phyloP scores from a whole-genome alignment of 2,329 filamentous ascomycete species.

The Xylaria digitata region DNA sequence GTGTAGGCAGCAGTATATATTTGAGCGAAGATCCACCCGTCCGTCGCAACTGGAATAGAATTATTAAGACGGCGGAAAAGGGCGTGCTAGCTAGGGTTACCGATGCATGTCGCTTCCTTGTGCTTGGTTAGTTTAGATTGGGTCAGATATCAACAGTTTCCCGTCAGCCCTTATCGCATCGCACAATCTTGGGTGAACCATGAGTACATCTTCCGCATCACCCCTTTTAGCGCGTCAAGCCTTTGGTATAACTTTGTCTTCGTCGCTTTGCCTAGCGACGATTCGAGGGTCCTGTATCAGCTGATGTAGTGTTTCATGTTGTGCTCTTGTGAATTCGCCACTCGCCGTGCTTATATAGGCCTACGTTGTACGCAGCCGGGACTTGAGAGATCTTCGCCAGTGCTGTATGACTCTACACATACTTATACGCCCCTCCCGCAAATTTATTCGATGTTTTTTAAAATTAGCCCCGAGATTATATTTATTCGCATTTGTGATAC shows the following conservation, averaged over 20 bases:
- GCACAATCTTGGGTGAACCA: constrained; percentile 17
- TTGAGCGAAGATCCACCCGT: constrained; percentile 19
- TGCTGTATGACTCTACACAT: constrained; percentile 25
- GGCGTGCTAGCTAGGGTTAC: constrained; percentile 13
- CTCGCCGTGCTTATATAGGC: constrained; percentile 1
- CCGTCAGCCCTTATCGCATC: constrained; percentile 29
- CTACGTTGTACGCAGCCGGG: neutral
- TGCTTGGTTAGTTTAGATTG: constrained; percentile 13
- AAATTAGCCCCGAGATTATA: neutral
- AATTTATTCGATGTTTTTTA: neutral
- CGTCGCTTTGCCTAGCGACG: constrained; percentile 15
- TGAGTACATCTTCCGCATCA: neutral
- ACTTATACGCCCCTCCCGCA: constrained; percentile 22
- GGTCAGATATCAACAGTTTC: constrained; percentile 9
- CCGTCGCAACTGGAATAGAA: constrained; percentile 21
- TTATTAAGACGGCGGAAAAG: neutral
- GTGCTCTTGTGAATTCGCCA: constrained; percentile 2
- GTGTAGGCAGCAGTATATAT: constrained; percentile 29
- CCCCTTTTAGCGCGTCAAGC: neutral
- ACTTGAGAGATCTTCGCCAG: neutral
- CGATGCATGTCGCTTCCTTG: constrained; percentile 16
- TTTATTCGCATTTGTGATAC: neutral
- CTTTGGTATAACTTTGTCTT: neutral
- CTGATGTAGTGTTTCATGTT: constrained; percentile 7
- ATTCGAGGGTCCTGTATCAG: constrained; percentile 16